A percentile compares a stretch with the other conserved stretches of the same genome.
phyloP scores from a whole-genome alignment of 345 rosid species.

The Eucalyptus erythrocorys region DNA sequence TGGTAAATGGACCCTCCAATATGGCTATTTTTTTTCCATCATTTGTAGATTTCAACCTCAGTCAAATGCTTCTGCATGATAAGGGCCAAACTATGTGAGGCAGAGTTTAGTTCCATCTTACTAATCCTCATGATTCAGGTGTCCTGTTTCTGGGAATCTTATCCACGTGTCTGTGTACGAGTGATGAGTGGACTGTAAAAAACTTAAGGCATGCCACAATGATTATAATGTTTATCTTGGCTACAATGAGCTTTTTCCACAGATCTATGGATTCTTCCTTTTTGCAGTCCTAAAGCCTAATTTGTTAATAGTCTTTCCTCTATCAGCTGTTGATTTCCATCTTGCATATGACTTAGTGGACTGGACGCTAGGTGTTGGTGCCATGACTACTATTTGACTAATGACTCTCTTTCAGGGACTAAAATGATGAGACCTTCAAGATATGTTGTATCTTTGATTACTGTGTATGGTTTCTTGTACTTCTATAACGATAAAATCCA shows the following conservation, averaged over 20 bases:
- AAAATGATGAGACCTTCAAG: background rate
- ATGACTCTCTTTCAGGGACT: background rate
- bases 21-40: background rate
- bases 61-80: background rate
- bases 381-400: background rate
- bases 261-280: background rate
- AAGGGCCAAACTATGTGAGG: background rate
- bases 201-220: background rate
- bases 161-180: background rate
- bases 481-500: background rate
- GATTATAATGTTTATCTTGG: background rate
- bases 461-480: background rate
- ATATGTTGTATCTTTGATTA: background rate
- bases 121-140: background rate
- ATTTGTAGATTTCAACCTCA: background rate
- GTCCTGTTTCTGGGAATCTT: background rate
- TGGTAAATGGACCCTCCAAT: background rate
- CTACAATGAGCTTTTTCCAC: background rate
- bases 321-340: background rate
- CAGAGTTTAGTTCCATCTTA: background rate
- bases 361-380: background rate
- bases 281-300: background rate
- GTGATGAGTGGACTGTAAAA: background rate
- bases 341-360: background rate
- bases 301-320: background rate